Base-by-base conservation (phyloP, 257 asterid genomes). In the Nicotiana sylvestris region DNA sequence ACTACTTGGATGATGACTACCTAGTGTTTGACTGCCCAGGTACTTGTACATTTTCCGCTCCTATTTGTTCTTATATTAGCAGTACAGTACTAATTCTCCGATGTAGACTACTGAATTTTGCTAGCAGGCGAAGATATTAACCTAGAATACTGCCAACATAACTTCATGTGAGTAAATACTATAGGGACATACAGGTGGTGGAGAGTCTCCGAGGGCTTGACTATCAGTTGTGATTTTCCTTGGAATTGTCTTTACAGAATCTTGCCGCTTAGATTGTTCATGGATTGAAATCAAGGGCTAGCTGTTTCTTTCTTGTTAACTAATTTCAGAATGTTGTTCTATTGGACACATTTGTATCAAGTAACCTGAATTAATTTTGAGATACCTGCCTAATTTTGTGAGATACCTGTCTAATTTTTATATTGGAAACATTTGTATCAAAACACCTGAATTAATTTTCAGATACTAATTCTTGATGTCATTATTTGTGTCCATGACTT, bases 21-120 rank as follows among this genome's bases (percentile, higher is more conserved):
- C 84, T 94, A 78, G 94, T 96, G 76, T 96, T 96, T 84, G 98
- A 94, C 88, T 96, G 98, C 83, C 99, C 99, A 84, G 98, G 99
- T 96, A 84, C 74, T 30, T 80, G 15, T 25, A 12, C 32, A 4
- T 72, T 6, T 49, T n/a, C 79, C 80, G 7, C 27, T 46, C 58
- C 27, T 70, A 13, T 27, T 43, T 49, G 39, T 25, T 74, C 15
- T 74, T 74, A 21, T 74, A 74, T 74, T 74, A 74, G 25, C 61
- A 21, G 21, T 70, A 8, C 57, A 25, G 62, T 25, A 27, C 39
- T 53, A 53, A 53, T 53, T 53, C 15, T 53, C 57, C 5, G 15
- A 5, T 12, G 57, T 13, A 53, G 57, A 12, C 57, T 10, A 53
- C 57, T 10, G 57, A 53, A 5, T 53, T 51, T 12, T 12, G 57